Evolutionary conservation across 2,329 filamentous ascomycete genomes (phyloP), one percentile per base, ranked within the genome.

Genomic region (Penicillium paneum): DNA sequence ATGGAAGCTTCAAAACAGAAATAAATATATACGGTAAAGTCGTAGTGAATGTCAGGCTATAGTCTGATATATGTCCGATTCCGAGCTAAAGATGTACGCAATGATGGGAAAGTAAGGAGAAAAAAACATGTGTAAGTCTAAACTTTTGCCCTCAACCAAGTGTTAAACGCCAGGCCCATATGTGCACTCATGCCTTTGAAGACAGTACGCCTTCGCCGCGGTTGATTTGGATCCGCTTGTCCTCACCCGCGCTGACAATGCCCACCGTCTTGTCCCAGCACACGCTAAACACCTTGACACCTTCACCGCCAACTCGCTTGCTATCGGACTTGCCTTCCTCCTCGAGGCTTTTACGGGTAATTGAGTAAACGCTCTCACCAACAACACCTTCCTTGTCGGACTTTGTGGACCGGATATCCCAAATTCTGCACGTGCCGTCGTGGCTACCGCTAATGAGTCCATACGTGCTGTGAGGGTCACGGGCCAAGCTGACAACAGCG

Each of bases 211-310:
- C 81, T 58, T 82, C 80, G 17, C 85, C 86, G 62, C 83, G 81
- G 74, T 99, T 97, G 57, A 99, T 85, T 79, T 99, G 94, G 66
- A 99, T 86, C 77, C 84, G 86, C 78, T 94, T 96, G 70, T 99
- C 94, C 81, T 97, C 92, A 15, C 93, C 91, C 40, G 81, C 91
- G 67, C 90, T 95, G 41, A 97, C 88, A 70, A 99, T 93, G 1
- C 94, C 95, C 68, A 95, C 85, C 7, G 85, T 83, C 70, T 81
- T 79, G 73, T 97, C 90, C 94, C 94, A 99, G 55, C 80, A 83
- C 5, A 97, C 89, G 32, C 85, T 83, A 72, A 97, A 90, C 45
- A 99, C 91, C 81, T 97, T 97, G 58, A 87, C 84, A 24, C 91
- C 91, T 56, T 94, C 90, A 2, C 92, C 92, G 8, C 85, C 87